Percentiles rank a stretch among this genome's conserved stretches.
phyloP scores from a whole-genome alignment of 768 basidiomycete genomes.

The Strobilomyces dryophilus region DNA sequence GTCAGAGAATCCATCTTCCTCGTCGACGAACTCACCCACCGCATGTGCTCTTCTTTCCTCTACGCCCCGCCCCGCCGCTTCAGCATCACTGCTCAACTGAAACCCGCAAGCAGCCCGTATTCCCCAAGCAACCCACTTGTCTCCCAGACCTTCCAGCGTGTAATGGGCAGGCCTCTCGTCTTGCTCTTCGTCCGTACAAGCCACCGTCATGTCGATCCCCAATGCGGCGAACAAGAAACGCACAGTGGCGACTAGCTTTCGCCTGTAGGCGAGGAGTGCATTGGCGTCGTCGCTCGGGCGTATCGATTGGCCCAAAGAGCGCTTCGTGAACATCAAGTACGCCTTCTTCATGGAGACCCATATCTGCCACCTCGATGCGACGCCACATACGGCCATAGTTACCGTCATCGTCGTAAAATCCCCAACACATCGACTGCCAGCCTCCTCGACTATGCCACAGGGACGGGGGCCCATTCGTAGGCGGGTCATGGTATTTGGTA shows the following conservation, averaged over 20 bases:
- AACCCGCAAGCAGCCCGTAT: conserved; percentile 14
- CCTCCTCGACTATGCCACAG: conserved; percentile 4
- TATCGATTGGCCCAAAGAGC: conserved; percentile 8
- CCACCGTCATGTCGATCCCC: conserved; percentile 7
- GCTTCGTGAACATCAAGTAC: conserved; percentile 8
- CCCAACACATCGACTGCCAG: conserved; percentile 16
- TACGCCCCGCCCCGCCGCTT: background rate
- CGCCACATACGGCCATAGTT: background rate
- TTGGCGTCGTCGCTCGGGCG: background rate
- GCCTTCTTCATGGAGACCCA: conserved; percentile 8
- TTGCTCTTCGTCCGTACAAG: conserved; percentile 9
- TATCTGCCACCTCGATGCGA: background rate
- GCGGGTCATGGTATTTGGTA: background rate
- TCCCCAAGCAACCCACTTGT: conserved; percentile 11
- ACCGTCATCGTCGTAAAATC: conserved; percentile 6
- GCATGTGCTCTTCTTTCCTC: background rate
- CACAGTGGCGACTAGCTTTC: conserved; percentile 4
- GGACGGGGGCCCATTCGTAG: background rate
- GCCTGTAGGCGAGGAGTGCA: background rate
- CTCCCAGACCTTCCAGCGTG: conserved; percentile 10
- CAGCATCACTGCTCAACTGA: conserved; percentile 1
- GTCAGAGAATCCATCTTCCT: background rate
- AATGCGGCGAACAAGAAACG: conserved; percentile 9
- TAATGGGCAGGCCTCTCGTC: background rate
- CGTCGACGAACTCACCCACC: background rate